Percentiles rank a stretch among this genome's conserved stretches.
Conservation (phyloP, 495 filamentous ascomycete genomes). For the Aspergillus panamensis region DNA sequence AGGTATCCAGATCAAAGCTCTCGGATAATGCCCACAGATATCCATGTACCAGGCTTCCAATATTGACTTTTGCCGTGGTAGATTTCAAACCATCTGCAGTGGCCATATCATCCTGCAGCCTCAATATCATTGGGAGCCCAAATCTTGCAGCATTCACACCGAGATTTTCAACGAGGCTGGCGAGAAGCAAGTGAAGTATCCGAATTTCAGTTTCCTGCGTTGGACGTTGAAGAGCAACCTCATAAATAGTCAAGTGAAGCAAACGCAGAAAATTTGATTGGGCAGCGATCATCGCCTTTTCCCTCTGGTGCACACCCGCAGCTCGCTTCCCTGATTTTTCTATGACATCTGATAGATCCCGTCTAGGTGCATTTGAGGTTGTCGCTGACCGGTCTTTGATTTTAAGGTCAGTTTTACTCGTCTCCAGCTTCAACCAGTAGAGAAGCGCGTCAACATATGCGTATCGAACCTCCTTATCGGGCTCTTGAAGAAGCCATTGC, state of each 20-base stretch:
- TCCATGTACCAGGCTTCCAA: slow-evolving; percentile 81
- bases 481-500: slow-evolving; percentile 80
- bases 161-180: slow-evolving; percentile 66
- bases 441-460: slow-evolving; percentile 79
- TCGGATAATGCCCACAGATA: slow-evolving; percentile 79
- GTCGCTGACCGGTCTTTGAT: slow-evolving; percentile 55
- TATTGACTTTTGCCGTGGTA: slow-evolving; percentile 62
- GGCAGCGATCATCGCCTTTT: slow-evolving; percentile 52
- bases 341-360: slow-evolving; percentile 23
- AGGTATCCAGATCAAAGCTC: slow-evolving; percentile 70
- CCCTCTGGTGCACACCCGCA: slow-evolving; percentile 44
- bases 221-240: slow-evolving; percentile 69
- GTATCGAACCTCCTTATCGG: slow-evolving; percentile 68
- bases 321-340: slow-evolving; percentile 56
- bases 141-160: slow-evolving; percentile 79
- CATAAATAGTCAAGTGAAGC: slow-evolving; percentile 84
- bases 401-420: slow-evolving; percentile 61
- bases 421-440: slow-evolving; percentile 79
- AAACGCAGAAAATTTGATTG: slow-evolving; percentile 73
- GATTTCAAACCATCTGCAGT: slow-evolving; percentile 51
- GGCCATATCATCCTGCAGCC: slow-evolving; percentile 79
- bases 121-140: slow-evolving; percentile 82
- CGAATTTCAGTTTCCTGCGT: slow-evolving; percentile 68
- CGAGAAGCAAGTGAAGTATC: slow-evolving; percentile 69
- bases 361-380: slow-evolving; percentile 32